A percentile compares a stretch with the other conserved stretches of the same genome.
Conservation (phyloP, 2,329 filamentous ascomycete genomes). For the Leptographium procerum region DNA sequence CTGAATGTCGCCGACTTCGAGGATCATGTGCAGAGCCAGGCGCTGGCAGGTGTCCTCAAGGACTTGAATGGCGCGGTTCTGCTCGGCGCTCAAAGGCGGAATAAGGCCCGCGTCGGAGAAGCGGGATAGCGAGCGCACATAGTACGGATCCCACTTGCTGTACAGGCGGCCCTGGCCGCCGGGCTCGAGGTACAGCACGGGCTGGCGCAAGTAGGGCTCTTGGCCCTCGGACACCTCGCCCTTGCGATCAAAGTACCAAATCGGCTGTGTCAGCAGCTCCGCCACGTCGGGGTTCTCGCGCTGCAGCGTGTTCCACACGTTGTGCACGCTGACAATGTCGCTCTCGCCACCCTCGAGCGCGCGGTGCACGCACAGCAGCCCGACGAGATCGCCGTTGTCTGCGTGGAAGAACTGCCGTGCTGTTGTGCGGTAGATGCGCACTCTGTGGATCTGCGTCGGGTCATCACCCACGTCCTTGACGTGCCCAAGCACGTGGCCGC, state of each 20-base stretch:
- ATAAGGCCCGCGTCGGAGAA: conserved; percentile 65
- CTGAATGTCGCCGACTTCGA: conserved; percentile 81
- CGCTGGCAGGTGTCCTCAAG: conserved; percentile 67
- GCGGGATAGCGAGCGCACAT: conserved; percentile 60
- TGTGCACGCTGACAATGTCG: conserved; percentile 67
- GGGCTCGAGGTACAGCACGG: conserved; percentile 67
- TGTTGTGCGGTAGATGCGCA: conserved; percentile 83
- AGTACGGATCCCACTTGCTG: conserved; percentile 87
- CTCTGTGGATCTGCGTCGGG: conserved; percentile 67
- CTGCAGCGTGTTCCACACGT: conserved; percentile 73
- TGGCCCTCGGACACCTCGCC: conserved; percentile 67
- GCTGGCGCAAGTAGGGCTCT: conserved; percentile 60
- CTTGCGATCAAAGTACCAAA: conserved; percentile 91
- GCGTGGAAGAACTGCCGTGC: conserved; percentile 78
- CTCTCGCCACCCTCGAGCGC: conserved; percentile 74
- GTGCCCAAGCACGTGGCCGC: conserved; percentile 76
- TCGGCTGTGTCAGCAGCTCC: conserved; percentile 59
- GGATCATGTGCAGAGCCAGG: conserved; percentile 70
- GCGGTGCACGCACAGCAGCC: conserved; percentile 67
- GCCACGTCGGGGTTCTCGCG: conserved; percentile 66
- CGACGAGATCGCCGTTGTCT: conserved; percentile 74
- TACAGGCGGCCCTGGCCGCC: conserved; percentile 56
- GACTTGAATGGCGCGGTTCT: conserved; percentile 55
- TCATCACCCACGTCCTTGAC: conserved; percentile 85
- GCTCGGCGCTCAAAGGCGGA: conserved; percentile 57